Percentiles rank a stretch among this genome's conserved stretches.
phyloP scores from a whole-genome alignment of 805 yeast genomes.

The Candida xyloterini region DNA sequence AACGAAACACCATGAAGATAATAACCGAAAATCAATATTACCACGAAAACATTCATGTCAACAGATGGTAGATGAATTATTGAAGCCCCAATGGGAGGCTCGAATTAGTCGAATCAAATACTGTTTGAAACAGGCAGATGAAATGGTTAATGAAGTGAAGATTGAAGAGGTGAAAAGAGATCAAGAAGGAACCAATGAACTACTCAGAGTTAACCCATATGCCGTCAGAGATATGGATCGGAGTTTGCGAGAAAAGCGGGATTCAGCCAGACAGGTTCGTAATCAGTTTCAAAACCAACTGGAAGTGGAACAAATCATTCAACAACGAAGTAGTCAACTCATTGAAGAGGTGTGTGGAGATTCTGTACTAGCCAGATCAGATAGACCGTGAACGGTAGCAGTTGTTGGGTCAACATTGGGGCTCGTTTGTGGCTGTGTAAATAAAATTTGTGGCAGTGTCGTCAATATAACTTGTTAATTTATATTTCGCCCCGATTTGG shows the following conservation, averaged over 20 bases:
- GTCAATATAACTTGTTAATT: not conserved
- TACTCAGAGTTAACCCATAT: conserved; percentile 48
- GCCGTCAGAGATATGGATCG: conserved; percentile 39
- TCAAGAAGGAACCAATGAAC: conserved; percentile 21
- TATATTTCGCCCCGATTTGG: conserved; percentile 12
- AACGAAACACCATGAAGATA: conserved; percentile 29
- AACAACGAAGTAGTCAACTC: conserved; percentile 33
- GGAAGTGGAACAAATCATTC: conserved; percentile 40
- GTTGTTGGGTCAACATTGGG: too few species aligned
- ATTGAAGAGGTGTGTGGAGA: conserved; percentile 27
- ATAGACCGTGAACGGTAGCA: not conserved
- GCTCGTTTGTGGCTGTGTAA: conserved; percentile 8
- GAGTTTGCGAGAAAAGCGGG: conserved; percentile 29
- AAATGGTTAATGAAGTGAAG: conserved; percentile 33
- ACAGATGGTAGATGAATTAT: conserved; percentile 33
- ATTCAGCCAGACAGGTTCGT: conserved; percentile 28
- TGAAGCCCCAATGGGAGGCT: conserved; percentile 48
- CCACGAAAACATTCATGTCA: conserved; percentile 32
- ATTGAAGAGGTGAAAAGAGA: conserved; percentile 18
- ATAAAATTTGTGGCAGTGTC: not conserved
- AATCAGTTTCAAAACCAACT: conserved; percentile 40
- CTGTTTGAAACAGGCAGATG: conserved; percentile 36
- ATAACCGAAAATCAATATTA: conserved; percentile 19
- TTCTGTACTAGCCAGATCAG: too few species aligned
- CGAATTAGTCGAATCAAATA: conserved; percentile 39